These are phyloP conservation scores for Mycena amicta DNA, from an alignment of 768 basidiomycete genomes.

Conservation along the genomic window DNA sequence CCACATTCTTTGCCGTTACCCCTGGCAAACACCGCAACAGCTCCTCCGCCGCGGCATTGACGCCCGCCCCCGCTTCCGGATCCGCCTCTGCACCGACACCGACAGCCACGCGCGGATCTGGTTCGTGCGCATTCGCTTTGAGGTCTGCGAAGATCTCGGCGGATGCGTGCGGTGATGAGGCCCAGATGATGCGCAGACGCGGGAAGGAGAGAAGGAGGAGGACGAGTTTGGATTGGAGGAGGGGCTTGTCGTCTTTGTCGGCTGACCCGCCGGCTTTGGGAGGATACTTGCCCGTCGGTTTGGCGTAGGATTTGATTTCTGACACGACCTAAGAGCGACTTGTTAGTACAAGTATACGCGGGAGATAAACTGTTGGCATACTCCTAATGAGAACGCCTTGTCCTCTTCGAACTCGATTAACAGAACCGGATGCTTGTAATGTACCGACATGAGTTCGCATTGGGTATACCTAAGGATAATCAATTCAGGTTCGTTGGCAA, in stretches of 20 bases:
- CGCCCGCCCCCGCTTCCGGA: slow-evolving; percentile 62
- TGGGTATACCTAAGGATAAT: slow-evolving; percentile 77
- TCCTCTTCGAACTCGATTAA: slow-evolving; percentile 98
- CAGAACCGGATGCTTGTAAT: slow-evolving; percentile 92
- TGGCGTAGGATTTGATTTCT: slow-evolving; percentile 69
- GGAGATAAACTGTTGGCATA: slow-evolving; percentile 42
- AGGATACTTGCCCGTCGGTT: slow-evolving; percentile 59
- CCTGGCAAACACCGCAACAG: slow-evolving; percentile 83
- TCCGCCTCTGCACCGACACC: slow-evolving; percentile 81
- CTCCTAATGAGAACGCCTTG: slow-evolving; percentile 91
- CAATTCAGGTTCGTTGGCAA: background rate
- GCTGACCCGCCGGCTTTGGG: slow-evolving; percentile 32
- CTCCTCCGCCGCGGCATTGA: slow-evolving; percentile 81
- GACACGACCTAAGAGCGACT: slow-evolving; percentile 62
- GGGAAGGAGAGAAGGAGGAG: slow-evolving; percentile 90
- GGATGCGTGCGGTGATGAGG: slow-evolving; percentile 91
- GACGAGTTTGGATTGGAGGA: slow-evolving; percentile 90
- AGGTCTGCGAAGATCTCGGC: slow-evolving; percentile 92
- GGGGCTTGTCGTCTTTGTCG: slow-evolving; percentile 42
- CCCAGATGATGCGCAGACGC: slow-evolving; percentile 93
- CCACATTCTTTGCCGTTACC: slow-evolving; percentile 79
- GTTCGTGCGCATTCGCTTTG: slow-evolving; percentile 78
- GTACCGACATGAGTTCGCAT: slow-evolving; percentile 94
- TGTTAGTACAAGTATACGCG: no score
- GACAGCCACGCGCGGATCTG: slow-evolving; percentile 76